Conservation (phyloP, 495 filamentous ascomycete genomes). For the Darksidea phi region DNA sequence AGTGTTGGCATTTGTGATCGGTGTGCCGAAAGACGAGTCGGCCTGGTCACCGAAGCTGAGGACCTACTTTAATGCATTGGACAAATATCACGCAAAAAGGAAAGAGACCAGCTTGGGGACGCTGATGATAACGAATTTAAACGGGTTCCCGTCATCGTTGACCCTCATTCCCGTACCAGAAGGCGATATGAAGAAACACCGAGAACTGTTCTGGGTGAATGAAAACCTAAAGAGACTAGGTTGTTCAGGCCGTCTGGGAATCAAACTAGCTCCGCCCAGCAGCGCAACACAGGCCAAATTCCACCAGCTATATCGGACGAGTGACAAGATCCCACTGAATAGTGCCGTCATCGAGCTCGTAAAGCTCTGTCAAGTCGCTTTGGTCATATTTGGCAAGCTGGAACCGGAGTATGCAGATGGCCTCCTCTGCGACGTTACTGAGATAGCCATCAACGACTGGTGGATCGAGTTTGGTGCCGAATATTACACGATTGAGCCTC, state of each 20-base stretch:
- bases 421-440: constrained; percentile 87
- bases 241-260: constrained; percentile 83
- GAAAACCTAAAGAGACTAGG: constrained; percentile 90
- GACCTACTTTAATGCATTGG: constrained; percentile 82
- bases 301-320: constrained; percentile 81
- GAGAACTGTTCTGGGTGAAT: constrained; percentile 88
- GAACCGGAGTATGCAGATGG: constrained; percentile 90
- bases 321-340: constrained; percentile 73
- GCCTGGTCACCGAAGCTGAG: constrained; percentile 75
- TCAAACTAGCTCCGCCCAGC: constrained; percentile 73
- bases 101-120: constrained; percentile 81
- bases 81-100: constrained; percentile 73
- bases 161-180: constrained; percentile 86
- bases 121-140: constrained; percentile 91
- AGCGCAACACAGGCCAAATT: constrained; percentile 88
- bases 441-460: constrained; percentile 89
- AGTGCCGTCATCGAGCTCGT: constrained; percentile 82
- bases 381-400: constrained; percentile 84
- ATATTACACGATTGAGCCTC: constrained; percentile 84
- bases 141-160: constrained; percentile 81
- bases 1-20: constrained; percentile 76
- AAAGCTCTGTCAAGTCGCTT: constrained; percentile 85
- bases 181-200: constrained; percentile 77
- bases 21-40: constrained; percentile 76
- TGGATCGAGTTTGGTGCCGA: constrained; percentile 93